Evolutionary conservation across 495 filamentous ascomycete species (phyloP).

Genomic region (Lasiosphaeria ovina): DNA sequence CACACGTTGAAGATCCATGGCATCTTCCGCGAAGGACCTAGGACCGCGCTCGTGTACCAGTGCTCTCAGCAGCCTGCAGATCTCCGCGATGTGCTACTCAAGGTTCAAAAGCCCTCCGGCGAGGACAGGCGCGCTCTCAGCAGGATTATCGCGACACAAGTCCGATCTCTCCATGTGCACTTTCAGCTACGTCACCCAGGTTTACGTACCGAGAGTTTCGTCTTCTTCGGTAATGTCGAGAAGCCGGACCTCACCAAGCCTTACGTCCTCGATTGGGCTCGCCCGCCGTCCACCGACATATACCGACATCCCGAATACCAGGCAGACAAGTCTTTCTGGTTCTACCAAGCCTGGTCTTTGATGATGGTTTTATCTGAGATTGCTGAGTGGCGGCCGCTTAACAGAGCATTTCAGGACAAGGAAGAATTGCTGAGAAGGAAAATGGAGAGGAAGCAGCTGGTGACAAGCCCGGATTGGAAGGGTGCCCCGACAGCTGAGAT

Average conservation of each 20-base stretch:
- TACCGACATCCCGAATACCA: slow-evolving; percentile 15
- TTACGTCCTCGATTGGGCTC: slow-evolving; percentile 12
- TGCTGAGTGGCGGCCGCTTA: slow-evolving; percentile 10
- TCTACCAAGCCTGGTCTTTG: slow-evolving; percentile 12
- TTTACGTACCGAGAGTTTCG: too few relatives aligned
- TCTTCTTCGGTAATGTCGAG: slow-evolving; percentile 5
- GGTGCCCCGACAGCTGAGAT: slow-evolving; percentile 3
- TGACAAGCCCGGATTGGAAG: slow-evolving; percentile 10
- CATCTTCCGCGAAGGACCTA: slow-evolving; percentile 13
- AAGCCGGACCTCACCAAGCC: slow-evolving; percentile 5
- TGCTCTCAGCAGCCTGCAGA: slow-evolving; percentile 13
- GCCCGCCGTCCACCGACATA: slow-evolving; percentile 12
- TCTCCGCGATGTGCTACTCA: slow-evolving; percentile 10
- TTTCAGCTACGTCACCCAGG: slow-evolving; percentile 2
- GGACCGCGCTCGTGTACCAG: slow-evolving; percentile 8
- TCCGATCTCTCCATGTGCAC: slow-evolving; percentile 4
- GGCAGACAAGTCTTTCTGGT: slow-evolving; percentile 13
- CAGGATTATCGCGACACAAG: slow-evolving; percentile 6
- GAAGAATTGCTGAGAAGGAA: slow-evolving; percentile 12
- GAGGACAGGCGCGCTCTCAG: slow-evolving; percentile 5
- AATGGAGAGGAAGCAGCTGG: slow-evolving; percentile 13
- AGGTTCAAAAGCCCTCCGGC: slow-evolving; percentile 4
- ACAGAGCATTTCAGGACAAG: slow-evolving; percentile 6
- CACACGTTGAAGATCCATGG: slow-evolving; percentile 10
- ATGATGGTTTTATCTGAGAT: slow-evolving; percentile 14